Percentiles rank a stretch among this genome's conserved stretches.
Conservation (phyloP, 2,329 filamentous ascomycete species). For the Drechslerella stenobrocha region DNA sequence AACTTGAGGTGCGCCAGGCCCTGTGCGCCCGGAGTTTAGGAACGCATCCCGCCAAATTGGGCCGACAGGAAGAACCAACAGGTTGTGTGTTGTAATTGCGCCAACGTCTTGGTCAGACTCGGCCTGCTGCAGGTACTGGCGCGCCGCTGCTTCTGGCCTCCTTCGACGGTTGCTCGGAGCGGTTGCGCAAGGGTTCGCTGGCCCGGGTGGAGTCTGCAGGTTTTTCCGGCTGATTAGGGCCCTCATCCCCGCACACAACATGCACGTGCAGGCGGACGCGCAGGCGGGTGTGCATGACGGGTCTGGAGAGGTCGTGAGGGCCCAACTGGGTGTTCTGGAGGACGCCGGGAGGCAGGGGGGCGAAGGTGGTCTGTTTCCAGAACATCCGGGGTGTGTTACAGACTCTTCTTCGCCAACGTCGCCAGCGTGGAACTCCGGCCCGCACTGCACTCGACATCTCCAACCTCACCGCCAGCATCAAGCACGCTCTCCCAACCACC, state of each 20-base stretch:
- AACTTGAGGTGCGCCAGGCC: neutral
- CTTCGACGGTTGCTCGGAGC: slow-evolving; percentile 42
- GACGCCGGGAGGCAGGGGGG: too few species aligned
- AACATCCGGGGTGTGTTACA: slow-evolving; percentile 47
- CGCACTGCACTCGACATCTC: slow-evolving; percentile 41
- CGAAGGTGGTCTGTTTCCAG: slow-evolving; percentile 28
- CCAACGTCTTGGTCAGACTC: neutral
- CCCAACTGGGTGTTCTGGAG: too few species aligned
- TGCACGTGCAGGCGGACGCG: neutral
- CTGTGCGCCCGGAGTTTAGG: slow-evolving; percentile 38
- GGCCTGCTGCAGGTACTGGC: slow-evolving; percentile 7
- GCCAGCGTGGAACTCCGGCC: slow-evolving; percentile 42
- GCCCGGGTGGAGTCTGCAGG: slow-evolving; percentile 14
- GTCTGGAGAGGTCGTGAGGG: too few species aligned
- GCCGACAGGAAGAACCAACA: too few species aligned
- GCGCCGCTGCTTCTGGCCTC: neutral
- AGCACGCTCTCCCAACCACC: slow-evolving; percentile 4
- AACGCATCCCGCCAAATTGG: slow-evolving; percentile 28
- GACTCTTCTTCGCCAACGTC: slow-evolving; percentile 20
- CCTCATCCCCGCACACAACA: slow-evolving; percentile 1
- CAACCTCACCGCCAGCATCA: slow-evolving; percentile 34
- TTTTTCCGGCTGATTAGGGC: slow-evolving; percentile 50
- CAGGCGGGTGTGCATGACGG: neutral
- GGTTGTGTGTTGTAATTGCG: slow-evolving; percentile 25
- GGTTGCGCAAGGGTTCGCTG: slow-evolving; percentile 28